These are phyloP conservation scores for Globisporangium radiosum DNA, from an alignment of 352 stramenopile species.

Conservation along the genomic window DNA sequence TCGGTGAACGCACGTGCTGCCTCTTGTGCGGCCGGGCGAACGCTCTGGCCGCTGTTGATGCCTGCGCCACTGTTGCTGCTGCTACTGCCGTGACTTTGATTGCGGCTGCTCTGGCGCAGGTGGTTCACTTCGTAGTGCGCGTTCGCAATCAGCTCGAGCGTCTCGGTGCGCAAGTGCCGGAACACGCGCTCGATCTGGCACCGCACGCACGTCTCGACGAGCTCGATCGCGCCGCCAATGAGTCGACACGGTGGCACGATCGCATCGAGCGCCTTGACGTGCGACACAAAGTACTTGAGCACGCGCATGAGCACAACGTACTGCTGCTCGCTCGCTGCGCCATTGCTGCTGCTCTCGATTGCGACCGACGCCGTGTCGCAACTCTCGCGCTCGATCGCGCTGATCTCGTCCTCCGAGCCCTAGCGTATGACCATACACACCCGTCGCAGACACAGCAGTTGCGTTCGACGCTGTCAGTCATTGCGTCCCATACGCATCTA, in stretches of 20 bases:
- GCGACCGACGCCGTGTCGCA: constrained; percentile 20
- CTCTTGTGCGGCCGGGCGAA: constrained; percentile 52
- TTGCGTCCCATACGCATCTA: no score
- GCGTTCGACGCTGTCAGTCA: background rate
- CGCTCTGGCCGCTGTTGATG: constrained; percentile 23
- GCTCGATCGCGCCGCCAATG: constrained; percentile 34
- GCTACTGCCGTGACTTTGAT: constrained; percentile 14
- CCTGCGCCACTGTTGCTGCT: background rate
- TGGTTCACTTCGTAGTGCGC: constrained; percentile 42
- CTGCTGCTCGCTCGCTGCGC: constrained; percentile 33
- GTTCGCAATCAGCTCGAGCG: constrained; percentile 46
- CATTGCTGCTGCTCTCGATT: constrained; percentile 9
- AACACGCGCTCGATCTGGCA: constrained; percentile 80
- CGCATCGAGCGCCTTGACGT: constrained; percentile 49
- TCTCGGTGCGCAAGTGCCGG: constrained; percentile 46
- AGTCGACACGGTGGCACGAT: constrained; percentile 53
- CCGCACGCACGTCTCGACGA: constrained; percentile 59
- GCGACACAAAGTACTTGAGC: constrained; percentile 65
- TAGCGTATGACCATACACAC: constrained; percentile 12
- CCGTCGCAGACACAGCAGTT: no score
- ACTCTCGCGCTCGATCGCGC: constrained; percentile 19
- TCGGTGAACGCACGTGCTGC: constrained; percentile 49
- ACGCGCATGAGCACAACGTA: constrained; percentile 83
- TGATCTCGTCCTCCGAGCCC: constrained; percentile 44
- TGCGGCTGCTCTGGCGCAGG: constrained; percentile 23